These are phyloP conservation scores for Fraxinus latifolia DNA, from an alignment of 305 asterid species.

Conservation along the genomic window DNA sequence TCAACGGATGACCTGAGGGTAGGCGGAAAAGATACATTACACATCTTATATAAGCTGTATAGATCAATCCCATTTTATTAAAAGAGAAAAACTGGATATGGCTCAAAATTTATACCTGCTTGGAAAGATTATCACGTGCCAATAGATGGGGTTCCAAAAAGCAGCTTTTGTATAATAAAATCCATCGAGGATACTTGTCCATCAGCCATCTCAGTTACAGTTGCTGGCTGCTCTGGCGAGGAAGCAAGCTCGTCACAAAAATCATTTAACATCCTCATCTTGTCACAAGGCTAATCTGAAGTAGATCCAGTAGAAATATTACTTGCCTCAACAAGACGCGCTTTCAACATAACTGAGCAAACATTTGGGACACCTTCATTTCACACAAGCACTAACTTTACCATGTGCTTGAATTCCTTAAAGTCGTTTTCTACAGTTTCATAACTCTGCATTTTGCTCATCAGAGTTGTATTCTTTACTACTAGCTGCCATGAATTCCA, in stretches of 20 bases:
- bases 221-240: background rate
- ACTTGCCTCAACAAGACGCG: background rate
- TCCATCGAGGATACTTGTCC: slow-evolving; percentile 18
- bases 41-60: background rate
- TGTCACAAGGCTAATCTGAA: background rate
- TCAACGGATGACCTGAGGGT: background rate
- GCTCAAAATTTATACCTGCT: background rate
- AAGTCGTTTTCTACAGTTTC: background rate
- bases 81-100: background rate
- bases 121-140: background rate
- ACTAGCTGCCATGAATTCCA: slow-evolving; percentile 35
- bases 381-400: background rate
- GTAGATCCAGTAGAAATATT: background rate
- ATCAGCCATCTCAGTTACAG: background rate
- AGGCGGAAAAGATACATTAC: background rate
- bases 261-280: background rate
- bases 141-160: background rate
- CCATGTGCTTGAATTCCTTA: background rate
- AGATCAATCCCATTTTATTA: background rate
- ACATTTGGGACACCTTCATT: background rate
- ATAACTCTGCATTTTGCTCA: background rate
- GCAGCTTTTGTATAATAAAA: background rate
- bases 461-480: background rate
- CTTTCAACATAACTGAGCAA: background rate
- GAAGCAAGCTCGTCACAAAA: background rate